A percentile compares a stretch with the other conserved stretches of the same genome.
Evolutionary conservation across 495 filamentous ascomycete genomes (phyloP).

Genomic region (Thermothielavioides terrestris): DNA sequence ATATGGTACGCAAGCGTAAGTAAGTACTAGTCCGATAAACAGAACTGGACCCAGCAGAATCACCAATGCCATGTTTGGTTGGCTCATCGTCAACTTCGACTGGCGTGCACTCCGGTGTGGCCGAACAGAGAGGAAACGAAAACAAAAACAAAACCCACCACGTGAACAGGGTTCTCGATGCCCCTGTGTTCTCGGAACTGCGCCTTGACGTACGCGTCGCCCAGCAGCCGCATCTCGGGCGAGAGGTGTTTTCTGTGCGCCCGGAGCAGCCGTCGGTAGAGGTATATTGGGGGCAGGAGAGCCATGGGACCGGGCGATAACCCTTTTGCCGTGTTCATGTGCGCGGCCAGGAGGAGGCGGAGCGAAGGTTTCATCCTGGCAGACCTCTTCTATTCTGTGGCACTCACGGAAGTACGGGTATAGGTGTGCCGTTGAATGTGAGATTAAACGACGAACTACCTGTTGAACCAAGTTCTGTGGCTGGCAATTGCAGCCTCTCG

Average conservation of each 20-base stretch:
- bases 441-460: too few relatives aligned
- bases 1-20: not conserved
- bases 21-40: too few relatives aligned
- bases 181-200: constrained; percentile 78
- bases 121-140: not conserved
- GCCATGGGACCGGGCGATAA: constrained; percentile 54
- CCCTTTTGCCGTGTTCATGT: constrained; percentile 21
- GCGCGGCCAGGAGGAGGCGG: constrained; percentile 25
- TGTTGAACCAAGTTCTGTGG: too few relatives aligned
- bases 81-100: too few relatives aligned
- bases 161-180: constrained; percentile 84
- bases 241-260: constrained; percentile 74
- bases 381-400: not conserved
- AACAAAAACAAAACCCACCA: constrained; percentile 47
- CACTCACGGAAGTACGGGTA: too few relatives aligned
- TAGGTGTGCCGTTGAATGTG: too few relatives aligned
- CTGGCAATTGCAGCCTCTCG: too few relatives aligned
- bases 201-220: constrained; percentile 82
- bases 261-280: constrained; percentile 81
- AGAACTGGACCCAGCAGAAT: too few relatives aligned
- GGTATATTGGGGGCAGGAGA: constrained; percentile 79
- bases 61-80: too few relatives aligned
- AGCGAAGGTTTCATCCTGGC: constrained; percentile 23
- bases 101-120: too few relatives aligned
- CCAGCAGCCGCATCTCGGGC: constrained; percentile 65